phyloP scores from a whole-genome alignment of 768 basidiomycete genomes.

The Panaeolus cyanescens region DNA sequence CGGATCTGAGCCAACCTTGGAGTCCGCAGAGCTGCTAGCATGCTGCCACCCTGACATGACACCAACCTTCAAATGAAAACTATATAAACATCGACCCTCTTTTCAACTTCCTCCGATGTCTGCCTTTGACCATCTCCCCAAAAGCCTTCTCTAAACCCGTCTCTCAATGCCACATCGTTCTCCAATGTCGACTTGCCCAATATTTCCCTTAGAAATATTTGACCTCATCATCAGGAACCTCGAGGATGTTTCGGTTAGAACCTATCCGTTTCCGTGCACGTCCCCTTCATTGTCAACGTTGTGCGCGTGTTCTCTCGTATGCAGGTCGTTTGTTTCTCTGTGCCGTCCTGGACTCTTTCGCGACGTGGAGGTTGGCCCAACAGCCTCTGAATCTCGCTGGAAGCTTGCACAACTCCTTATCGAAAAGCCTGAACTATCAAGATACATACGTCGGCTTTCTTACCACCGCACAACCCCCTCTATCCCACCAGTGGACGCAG shows the following conservation, averaged over 20 bases:
- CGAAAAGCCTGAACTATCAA: not conserved
- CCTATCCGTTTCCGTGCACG: not conserved
- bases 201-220: not conserved
- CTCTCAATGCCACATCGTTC: no score
- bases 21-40: not conserved
- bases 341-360: not conserved
- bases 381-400: not conserved
- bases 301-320: not conserved
- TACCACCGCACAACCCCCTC: not conserved
- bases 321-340: not conserved
- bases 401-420: not conserved
- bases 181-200: not conserved
- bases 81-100: not conserved
- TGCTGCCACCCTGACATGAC: not conserved
- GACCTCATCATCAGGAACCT: not conserved
- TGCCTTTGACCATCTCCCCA: not conserved
- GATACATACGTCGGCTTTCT: not conserved
- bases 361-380: not conserved
- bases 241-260: not conserved
- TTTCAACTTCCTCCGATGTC: not conserved
- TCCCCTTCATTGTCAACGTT: not conserved
- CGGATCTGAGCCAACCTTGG: not conserved
- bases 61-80: not conserved
- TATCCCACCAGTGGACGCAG: not conserved
- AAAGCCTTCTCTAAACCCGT: no score